Evolutionary conservation across 2,329 filamentous ascomycete species (phyloP).

Genomic region (Talaromyces marneffei): DNA sequence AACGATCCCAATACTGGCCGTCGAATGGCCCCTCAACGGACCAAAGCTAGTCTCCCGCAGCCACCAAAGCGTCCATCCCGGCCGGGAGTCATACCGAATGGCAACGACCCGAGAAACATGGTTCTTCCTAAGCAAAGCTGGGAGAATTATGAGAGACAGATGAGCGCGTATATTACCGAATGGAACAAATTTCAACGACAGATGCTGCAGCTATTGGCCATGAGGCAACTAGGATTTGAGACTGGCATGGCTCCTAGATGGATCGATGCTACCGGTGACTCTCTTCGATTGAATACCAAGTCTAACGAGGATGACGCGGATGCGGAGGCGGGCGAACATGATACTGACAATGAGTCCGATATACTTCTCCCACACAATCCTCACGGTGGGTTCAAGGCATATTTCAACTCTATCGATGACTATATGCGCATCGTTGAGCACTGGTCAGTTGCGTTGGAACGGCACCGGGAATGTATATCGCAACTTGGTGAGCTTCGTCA

Average conservation of each 20-base stretch:
- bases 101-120: constrained; percentile 27
- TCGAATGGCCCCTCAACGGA: constrained; percentile 28
- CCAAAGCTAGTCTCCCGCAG: constrained; percentile 44
- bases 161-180: constrained; percentile 52
- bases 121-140: constrained; percentile 45
- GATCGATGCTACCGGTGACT: constrained; percentile 50
- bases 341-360: constrained; percentile 25
- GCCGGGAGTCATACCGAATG: constrained; percentile 22
- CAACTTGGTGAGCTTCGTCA: constrained; percentile 37
- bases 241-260: constrained; percentile 44
- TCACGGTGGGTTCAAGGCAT: constrained; percentile 41
- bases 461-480: constrained; percentile 39
- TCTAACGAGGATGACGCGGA: constrained; percentile 5
- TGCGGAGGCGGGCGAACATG: constrained; percentile 18
- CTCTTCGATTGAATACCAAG: constrained; percentile 27
- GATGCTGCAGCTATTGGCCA: constrained; percentile 53
- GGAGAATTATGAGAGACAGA: constrained; percentile 47
- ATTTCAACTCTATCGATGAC: constrained; percentile 42
- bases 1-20: constrained; percentile 39
- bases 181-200: constrained; percentile 51
- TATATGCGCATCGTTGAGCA: constrained; percentile 42
- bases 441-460: constrained; percentile 45
- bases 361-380: constrained; percentile 25
- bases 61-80: constrained; percentile 47
- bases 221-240: constrained; percentile 45